phyloP scores from a whole-genome alignment of 169 alveolate species.

The Cryptosporidium viatorum region DNA sequence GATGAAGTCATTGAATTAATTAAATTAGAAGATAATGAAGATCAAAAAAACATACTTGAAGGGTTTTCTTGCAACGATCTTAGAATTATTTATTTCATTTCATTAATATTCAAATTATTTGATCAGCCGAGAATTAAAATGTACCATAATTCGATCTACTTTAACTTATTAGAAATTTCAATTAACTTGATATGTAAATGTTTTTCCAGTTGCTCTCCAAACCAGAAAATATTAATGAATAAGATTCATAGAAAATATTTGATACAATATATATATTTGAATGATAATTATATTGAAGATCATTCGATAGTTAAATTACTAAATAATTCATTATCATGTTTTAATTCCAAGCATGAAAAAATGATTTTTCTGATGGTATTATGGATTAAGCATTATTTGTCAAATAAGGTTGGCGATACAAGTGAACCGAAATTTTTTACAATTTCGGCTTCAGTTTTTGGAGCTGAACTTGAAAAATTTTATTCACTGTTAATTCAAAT shows the following conservation, averaged over 20 bases:
- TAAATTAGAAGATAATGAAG: not conserved
- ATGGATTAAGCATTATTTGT: conserved; percentile 22
- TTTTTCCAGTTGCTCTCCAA: not conserved
- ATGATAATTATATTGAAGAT: not conserved
- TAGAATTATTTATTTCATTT: not conserved
- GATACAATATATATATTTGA: conserved; percentile 34
- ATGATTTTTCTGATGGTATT: not conserved
- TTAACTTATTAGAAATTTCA: not conserved
- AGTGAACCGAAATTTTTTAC: not conserved
- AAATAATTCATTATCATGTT: not conserved
- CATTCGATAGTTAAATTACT: not conserved
- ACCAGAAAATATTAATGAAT: not conserved
- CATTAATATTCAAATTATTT: conserved; percentile 5
- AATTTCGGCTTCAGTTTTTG: not conserved
- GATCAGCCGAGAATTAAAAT: not conserved
- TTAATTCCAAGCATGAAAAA: conserved; percentile 11
- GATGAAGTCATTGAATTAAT: conserved; percentile 15
- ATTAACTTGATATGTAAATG: not conserved
- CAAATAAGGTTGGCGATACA: not conserved
- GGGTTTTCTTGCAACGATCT: not conserved
- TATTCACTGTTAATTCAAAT: conserved; percentile 23
- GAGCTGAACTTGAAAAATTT: conserved; percentile 4
- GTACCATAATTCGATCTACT: not conserved
- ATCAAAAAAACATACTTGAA: not conserved
- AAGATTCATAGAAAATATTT: not conserved